phyloP scores from a whole-genome alignment of 371 early-diverging fungal genomes.

The Cladochytrium tenue region DNA sequence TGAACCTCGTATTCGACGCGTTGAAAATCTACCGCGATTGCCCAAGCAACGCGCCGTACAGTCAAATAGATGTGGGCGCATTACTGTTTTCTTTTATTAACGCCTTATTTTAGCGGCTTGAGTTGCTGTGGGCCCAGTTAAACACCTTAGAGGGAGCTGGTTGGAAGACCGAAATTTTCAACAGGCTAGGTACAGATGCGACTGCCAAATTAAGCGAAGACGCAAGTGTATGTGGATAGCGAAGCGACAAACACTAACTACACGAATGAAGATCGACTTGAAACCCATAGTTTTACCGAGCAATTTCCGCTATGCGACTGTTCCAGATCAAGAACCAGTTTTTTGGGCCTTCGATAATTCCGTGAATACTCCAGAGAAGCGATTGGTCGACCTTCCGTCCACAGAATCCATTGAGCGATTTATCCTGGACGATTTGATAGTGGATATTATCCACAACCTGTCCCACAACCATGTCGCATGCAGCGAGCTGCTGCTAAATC shows the following conservation, averaged over 20 bases:
- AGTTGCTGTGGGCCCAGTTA: conserved; percentile 70
- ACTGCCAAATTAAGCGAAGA: no score
- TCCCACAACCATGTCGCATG: conserved; percentile 50
- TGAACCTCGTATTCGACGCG: conserved; percentile 43
- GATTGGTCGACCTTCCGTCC: conserved; percentile 35
- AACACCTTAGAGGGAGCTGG: conserved; percentile 55
- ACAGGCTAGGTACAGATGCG: no score
- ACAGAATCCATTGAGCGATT: conserved; percentile 66
- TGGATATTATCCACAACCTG: conserved; percentile 76
- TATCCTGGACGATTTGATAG: conserved; percentile 75
- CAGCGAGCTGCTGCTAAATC: conserved; percentile 25
- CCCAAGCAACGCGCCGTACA: conserved; percentile 36
- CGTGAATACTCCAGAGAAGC: conserved; percentile 32
- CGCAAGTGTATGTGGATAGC: no score
- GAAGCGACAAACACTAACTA: no score
- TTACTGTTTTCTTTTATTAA: background rate
- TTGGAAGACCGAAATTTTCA: conserved; percentile 66
- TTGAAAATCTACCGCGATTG: conserved; percentile 57
- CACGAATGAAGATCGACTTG: no score
- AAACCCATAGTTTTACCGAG: no score
- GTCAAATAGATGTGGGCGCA: conserved; percentile 57
- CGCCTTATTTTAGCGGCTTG: conserved; percentile 51
- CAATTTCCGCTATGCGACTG: conserved; percentile 24
- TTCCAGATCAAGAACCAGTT: conserved; percentile 32
- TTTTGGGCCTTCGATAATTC: conserved; percentile 48